Evolutionary conservation across 1,284 basidiomycete species (phyloP), one percentile per base, ranked within the genome.

Genomic region (Ceratobasidium sp.): DNA sequence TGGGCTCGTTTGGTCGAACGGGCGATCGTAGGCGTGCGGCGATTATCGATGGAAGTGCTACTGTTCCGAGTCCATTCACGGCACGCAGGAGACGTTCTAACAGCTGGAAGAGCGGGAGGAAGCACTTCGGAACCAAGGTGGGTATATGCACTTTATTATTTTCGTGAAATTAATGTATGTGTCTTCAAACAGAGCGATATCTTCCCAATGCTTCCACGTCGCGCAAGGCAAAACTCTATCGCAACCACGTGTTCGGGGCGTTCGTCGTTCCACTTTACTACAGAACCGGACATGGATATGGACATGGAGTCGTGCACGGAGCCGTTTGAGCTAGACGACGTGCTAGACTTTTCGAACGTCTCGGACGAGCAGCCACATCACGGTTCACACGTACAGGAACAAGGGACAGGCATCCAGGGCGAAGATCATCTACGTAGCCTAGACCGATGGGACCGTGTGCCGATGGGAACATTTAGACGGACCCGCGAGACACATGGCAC

Each of bases 391-490:
- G 30, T n/a, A 8, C 46, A 67, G 23, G 56, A 33, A 59, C 56
- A 59, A 38, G 56, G 36, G 16, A 59, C 18, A n/a, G 56, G 38
- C n/a, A 18, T 36, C 33, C 46, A 54, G 25, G 51, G 36, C 16
- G 63, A 67, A 18, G 16, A 16, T 11, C 71, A 63, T 25, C 42
- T 74, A 53, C 46, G 59, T 30, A 75, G 67, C 49, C 48, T 74
- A 12, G 67, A 60, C 46, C 75, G 75, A 7, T 74, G 75, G 75
- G 71, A 73, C 25, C 70, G 75, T 30, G 67, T 75, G 6, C 75
- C 75, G 8, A 74, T 75, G 70, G 72, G 73, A 7, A 74, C 74
- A 16, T 75, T 74, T 63, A 44, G 74, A 12, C 71, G 64, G 2
- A 61, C 74, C 12, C 72, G 74, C 25, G 72, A 72, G 49, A 36